phyloP scores from a whole-genome alignment of 2,329 filamentous ascomycete genomes.

The Helotiales sp. region DNA sequence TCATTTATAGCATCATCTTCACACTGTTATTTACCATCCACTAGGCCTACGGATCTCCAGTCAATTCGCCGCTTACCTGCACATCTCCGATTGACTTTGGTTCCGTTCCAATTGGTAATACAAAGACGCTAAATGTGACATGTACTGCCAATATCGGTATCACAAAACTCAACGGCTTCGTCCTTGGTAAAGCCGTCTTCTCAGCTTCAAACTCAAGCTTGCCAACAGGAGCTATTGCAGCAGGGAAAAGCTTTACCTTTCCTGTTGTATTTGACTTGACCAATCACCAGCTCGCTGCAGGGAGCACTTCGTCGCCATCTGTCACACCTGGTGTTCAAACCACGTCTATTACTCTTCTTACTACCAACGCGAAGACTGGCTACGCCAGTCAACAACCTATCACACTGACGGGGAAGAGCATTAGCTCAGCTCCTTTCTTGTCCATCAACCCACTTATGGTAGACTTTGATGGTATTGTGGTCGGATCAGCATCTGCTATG shows the following conservation, averaged over 20 bases:
- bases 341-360: conserved; percentile 35
- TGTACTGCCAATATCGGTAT: conserved; percentile 37
- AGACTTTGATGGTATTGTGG: conserved; percentile 37
- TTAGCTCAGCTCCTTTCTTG: conserved; percentile 33
- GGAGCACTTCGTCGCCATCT: conserved; percentile 6
- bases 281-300: conserved; percentile 14
- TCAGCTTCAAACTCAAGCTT: conserved; percentile 32
- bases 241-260: conserved; percentile 35
- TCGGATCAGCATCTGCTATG: conserved; percentile 27
- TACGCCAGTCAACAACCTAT: conserved; percentile 36
- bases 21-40: neutral
- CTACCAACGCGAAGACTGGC: conserved; percentile 34
- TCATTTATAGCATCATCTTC: neutral
- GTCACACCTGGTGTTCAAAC: conserved; percentile 33
- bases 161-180: conserved; percentile 32
- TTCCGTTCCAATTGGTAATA: conserved; percentile 30
- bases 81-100: conserved; percentile 38
- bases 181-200: conserved; percentile 33
- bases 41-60: conserved; percentile 34
- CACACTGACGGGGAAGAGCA: conserved; percentile 35
- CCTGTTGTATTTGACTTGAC: conserved; percentile 36
- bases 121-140: conserved; percentile 26
- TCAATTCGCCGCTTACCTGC: conserved; percentile 38
- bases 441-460: conserved; percentile 34
- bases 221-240: conserved; percentile 30